Percentiles rank a stretch among this genome's conserved stretches.
phyloP scores from a whole-genome alignment of 768 basidiomycete species.

The Podaxis carcinomalis region DNA sequence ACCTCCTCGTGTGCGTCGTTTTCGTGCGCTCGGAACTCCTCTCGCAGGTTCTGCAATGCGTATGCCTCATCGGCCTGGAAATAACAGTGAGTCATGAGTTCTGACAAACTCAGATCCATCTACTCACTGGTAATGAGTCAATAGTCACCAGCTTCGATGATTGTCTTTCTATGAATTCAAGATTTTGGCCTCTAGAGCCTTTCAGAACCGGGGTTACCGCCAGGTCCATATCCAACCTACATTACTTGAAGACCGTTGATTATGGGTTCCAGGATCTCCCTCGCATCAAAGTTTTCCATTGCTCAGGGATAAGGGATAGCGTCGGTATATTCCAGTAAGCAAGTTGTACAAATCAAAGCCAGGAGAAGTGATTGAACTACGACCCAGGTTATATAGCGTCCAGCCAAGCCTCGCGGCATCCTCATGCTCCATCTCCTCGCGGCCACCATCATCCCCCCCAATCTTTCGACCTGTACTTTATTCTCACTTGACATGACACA shows the following conservation, averaged over 20 bases:
- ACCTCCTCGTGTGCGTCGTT: conserved; percentile 13
- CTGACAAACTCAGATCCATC: not conserved
- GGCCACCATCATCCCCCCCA: not conserved
- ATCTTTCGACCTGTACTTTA: conserved; percentile 12
- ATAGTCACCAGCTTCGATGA: not conserved
- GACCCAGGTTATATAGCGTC: not conserved
- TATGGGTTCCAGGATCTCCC: conserved; percentile 1
- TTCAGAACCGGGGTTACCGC: not conserved
- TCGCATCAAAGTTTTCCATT: not conserved
- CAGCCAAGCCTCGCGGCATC: conserved; percentile 17
- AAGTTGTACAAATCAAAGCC: not conserved
- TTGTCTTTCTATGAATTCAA: conserved; percentile 2
- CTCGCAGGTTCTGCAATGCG: conserved; percentile 18
- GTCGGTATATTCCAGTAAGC: not conserved
- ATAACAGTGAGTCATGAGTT: not conserved
- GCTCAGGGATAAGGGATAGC: not conserved
- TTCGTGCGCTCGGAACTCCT: conserved; percentile 19
- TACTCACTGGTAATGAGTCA: not conserved
- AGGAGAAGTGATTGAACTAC: no score
- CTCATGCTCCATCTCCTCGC: conserved; percentile 14
- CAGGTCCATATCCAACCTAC: not conserved
- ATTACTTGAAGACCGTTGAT: not conserved
- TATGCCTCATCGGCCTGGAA: conserved; percentile 11
- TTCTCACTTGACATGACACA: conserved; percentile 59
- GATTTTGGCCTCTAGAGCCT: not conserved